These are phyloP conservation scores for Gossypium australe DNA, from an alignment of 345 rosid genomes.

Conservation along the genomic window DNA sequence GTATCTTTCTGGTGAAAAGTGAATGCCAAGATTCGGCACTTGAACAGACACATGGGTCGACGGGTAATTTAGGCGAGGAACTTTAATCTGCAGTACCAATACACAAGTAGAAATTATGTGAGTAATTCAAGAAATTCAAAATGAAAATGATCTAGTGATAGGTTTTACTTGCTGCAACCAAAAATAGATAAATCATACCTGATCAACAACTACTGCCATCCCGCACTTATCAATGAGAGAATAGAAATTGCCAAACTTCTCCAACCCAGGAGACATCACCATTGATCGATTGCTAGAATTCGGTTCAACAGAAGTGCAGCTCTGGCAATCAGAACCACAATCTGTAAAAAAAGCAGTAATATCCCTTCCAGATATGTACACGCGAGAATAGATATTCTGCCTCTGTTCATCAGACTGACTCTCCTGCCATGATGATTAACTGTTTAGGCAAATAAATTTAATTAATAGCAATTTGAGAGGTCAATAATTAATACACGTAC, in stretches of 20 bases:
- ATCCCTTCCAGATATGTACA: conserved; percentile 90
- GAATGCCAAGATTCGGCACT: conserved; percentile 96
- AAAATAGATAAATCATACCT: conserved; percentile 44
- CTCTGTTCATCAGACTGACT: conserved; percentile 63
- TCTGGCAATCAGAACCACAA: conserved; percentile 48
- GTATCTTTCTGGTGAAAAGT: conserved; percentile 85
- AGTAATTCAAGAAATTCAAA: neutral
- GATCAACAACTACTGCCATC: conserved; percentile 92
- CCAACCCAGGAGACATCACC: conserved; percentile 34
- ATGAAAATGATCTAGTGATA: conserved; percentile 9
- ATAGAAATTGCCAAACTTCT: conserved; percentile 43
- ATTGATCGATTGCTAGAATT: conserved; percentile 33
- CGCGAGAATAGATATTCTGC: conserved; percentile 83
- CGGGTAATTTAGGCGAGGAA: conserved; percentile 77
- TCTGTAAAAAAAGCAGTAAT: conserved; percentile 89
- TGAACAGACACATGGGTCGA: conserved; percentile 85
- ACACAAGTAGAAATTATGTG: conserved; percentile 13
- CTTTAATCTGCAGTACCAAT: conserved; percentile 57
- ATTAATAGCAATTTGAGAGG: conserved; percentile 19
- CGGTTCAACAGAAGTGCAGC: conserved; percentile 36
- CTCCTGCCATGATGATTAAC: conserved; percentile 49
- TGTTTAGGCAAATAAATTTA: conserved; percentile 20
- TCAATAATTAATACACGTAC: conserved; percentile 35
- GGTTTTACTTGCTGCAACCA: neutral
- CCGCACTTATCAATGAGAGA: conserved; percentile 95